A percentile compares a stretch with the other conserved stretches of the same genome.
Evolutionary conservation across 1,284 basidiomycete genomes (phyloP).

Genomic region (Bjerkandera adusta): DNA sequence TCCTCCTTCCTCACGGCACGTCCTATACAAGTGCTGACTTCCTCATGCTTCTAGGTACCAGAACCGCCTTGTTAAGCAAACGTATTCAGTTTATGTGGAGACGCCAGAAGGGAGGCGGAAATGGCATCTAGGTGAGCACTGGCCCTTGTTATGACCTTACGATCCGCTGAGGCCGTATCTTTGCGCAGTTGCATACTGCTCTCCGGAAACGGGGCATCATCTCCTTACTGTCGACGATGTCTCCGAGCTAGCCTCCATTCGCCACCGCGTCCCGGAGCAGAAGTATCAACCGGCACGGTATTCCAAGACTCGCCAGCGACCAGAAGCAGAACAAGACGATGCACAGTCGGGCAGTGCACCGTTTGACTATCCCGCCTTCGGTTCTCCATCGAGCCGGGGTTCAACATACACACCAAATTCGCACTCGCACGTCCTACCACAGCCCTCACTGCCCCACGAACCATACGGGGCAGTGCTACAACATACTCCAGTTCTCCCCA

Average conservation of each 20-base stretch:
- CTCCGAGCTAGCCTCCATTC: conserved; percentile 47
- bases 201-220: conserved; percentile 62
- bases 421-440: not conserved
- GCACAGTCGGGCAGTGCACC: conserved; percentile 4
- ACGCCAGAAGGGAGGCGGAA: conserved; percentile 61
- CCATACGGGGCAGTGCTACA: too few relatives aligned
- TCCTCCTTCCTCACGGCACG: not conserved
- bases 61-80: conserved; percentile 69
- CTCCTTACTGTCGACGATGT: conserved; percentile 65
- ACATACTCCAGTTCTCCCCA: conserved; percentile 5
- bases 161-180: conserved; percentile 1
- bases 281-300: conserved; percentile 31
- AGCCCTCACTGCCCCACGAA: too few relatives aligned
- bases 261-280: conserved; percentile 47
- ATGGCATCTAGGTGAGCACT: conserved; percentile 72
- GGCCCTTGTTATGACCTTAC: conserved; percentile 10
- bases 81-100: conserved; percentile 73
- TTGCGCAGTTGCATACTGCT: conserved; percentile 68
- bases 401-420: not conserved
- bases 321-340: conserved; percentile 13
- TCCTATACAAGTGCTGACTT: not conserved
- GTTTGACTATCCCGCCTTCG: conserved; percentile 4
- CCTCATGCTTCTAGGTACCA: conserved; percentile 26
- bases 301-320: conserved; percentile 27
- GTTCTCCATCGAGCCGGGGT: too few relatives aligned